A percentile compares a stretch with the other conserved stretches of the same genome.
These are phyloP conservation scores for Neofusicoccum cordaticola DNA, from an alignment of 2,329 filamentous ascomycete genomes.

Conservation along the genomic window DNA sequence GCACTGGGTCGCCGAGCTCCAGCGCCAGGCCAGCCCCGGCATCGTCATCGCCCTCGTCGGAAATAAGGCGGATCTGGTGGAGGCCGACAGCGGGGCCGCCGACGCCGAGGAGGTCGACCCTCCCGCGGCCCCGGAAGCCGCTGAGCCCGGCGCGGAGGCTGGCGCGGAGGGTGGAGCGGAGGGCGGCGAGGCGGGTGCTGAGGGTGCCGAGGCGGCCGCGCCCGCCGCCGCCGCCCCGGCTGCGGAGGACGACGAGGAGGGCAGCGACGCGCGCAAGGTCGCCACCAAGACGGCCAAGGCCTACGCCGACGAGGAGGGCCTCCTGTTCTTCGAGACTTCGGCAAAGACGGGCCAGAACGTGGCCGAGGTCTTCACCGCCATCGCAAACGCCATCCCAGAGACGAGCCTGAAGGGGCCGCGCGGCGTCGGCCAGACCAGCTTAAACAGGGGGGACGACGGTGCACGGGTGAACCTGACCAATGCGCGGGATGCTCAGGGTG, in stretches of 20 bases:
- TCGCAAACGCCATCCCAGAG: conserved; percentile 96
- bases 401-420: conserved; percentile 88
- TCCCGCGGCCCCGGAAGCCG: conserved; percentile 27
- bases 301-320: conserved; percentile 90
- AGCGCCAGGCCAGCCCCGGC: conserved; percentile 90
- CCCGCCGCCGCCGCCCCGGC: conserved; percentile 18
- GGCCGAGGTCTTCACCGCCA: conserved; percentile 93
- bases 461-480: conserved; percentile 78
- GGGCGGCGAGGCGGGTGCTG: conserved; percentile 40
- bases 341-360: conserved; percentile 96
- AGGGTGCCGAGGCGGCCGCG: conserved; percentile 28
- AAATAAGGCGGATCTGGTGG: conserved; percentile 82
- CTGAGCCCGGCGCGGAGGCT: conserved; percentile 29
- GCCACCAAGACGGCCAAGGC: conserved; percentile 85
- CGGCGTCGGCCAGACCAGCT: conserved; percentile 60
- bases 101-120: conserved; percentile 47
- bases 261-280: conserved; percentile 78
- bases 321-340: conserved; percentile 97
- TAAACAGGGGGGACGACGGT: conserved; percentile 59
- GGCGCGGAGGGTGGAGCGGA: conserved; percentile 49
- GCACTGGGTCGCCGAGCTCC: conserved; percentile 97
- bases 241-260: conserved; percentile 55
- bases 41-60: conserved; percentile 97
- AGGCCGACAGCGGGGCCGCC: neutral
- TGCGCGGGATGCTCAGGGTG: conserved; percentile 63